Evolutionary conservation across 2,329 filamentous ascomycete species (phyloP).

Genomic region (Pseudopithomyces chartarum): DNA sequence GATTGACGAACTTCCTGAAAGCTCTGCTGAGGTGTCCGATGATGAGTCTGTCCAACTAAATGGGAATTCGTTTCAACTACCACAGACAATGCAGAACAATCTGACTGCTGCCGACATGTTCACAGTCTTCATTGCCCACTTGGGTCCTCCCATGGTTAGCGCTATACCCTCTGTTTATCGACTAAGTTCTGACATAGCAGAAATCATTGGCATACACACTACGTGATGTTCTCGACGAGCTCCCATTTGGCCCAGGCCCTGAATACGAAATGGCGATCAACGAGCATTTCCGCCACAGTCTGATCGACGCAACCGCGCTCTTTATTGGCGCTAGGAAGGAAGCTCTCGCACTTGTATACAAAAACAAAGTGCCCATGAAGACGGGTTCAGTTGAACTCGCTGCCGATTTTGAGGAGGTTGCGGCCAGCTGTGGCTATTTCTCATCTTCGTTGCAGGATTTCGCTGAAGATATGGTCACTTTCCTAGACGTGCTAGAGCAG

Average conservation of each 20-base stretch:
- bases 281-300: constrained; percentile 77
- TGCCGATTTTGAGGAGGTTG: constrained; percentile 95
- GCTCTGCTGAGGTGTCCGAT: constrained; percentile 38
- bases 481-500: constrained; percentile 83
- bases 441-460: constrained; percentile 90
- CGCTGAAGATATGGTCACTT: constrained; percentile 83
- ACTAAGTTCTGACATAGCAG: constrained; percentile 40
- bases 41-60: constrained; percentile 27
- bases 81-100: constrained; percentile 33
- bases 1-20: constrained; percentile 49
- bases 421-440: constrained; percentile 96
- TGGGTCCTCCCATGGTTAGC: constrained; percentile 83
- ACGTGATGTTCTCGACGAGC: constrained; percentile 83
- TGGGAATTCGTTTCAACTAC: constrained; percentile 23
- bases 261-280: constrained; percentile 75
- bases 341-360: constrained; percentile 80
- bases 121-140: constrained; percentile 81
- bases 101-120: constrained; percentile 81
- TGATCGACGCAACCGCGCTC: constrained; percentile 78
- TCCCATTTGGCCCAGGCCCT: constrained; percentile 75
- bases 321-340: constrained; percentile 77
- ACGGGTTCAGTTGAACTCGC: constrained; percentile 74
- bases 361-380: constrained; percentile 73
- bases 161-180: background rate
- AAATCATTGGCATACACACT: constrained; percentile 93